These are phyloP conservation scores for Kwoniella shivajii DNA, from an alignment of 1,284 basidiomycete species.

Conservation along the genomic window DNA sequence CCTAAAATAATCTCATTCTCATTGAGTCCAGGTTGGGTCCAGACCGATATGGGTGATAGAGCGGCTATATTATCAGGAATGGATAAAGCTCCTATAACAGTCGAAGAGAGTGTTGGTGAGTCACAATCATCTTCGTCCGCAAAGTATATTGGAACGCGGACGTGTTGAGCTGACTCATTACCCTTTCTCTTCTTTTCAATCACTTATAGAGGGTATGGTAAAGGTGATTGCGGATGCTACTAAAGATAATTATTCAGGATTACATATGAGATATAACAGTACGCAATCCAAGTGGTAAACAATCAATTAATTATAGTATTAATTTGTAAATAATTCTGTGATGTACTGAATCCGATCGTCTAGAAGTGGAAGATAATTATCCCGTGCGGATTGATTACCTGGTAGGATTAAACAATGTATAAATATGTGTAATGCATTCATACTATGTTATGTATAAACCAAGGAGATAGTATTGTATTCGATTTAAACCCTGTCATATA, in stretches of 20 bases:
- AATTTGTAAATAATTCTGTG: background rate
- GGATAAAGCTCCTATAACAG: conserved; percentile 27
- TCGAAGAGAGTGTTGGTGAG: conserved; percentile 29
- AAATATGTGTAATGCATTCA: too few relatives aligned
- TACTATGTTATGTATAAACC: too few relatives aligned
- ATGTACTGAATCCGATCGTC: too few relatives aligned
- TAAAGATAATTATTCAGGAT: conserved; percentile 25
- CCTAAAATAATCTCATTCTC: conserved; percentile 27
- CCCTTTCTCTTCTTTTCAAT: background rate
- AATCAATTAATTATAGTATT: background rate
- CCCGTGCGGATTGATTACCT: too few relatives aligned
- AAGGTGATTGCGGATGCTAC: conserved; percentile 31
- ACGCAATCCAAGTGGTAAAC: conserved; percentile 16
- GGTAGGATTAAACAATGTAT: too few relatives aligned
- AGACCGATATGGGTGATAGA: conserved; percentile 34
- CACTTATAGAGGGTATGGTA: conserved; percentile 23
- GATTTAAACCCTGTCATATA: too few relatives aligned
- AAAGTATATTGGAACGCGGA: background rate
- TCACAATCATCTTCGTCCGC: background rate
- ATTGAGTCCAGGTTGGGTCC: conserved; percentile 30
- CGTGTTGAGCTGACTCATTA: too few relatives aligned
- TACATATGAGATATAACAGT: conserved; percentile 28
- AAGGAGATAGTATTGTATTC: too few relatives aligned
- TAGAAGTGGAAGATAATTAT: too few relatives aligned
- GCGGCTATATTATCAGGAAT: conserved; percentile 18